Conservation (phyloP, 805 yeast genomes). For the Cyberlindnera mississippiensis region DNA sequence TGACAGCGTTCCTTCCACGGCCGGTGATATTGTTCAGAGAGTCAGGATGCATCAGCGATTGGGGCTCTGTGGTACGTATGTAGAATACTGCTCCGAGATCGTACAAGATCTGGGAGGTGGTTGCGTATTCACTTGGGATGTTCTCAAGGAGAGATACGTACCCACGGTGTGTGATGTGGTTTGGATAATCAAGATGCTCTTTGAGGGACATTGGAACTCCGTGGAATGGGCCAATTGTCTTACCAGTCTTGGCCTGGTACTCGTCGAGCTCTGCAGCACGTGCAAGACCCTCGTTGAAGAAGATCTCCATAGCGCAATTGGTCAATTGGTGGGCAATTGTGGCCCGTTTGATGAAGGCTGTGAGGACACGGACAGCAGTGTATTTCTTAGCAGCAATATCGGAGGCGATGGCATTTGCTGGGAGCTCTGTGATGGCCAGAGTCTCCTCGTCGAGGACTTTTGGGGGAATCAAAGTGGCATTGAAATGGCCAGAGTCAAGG, state of each 20-base stretch:
- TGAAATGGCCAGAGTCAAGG: slow-evolving; percentile 22
- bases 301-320: slow-evolving; percentile 54
- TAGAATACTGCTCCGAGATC: slow-evolving; percentile 47
- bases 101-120: slow-evolving; percentile 36
- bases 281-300: slow-evolving; percentile 55
- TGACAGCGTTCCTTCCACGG: slow-evolving; percentile 52
- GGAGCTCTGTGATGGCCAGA: slow-evolving; percentile 12
- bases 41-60: slow-evolving; percentile 63
- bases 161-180: slow-evolving; percentile 52
- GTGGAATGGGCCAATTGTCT: slow-evolving; percentile 62
- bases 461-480: slow-evolving; percentile 23
- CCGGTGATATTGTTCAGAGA: slow-evolving; percentile 57
- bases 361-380: slow-evolving; percentile 42
- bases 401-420: slow-evolving; percentile 12
- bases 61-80: slow-evolving; percentile 65
- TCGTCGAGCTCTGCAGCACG: slow-evolving; percentile 57
- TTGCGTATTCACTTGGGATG: slow-evolving; percentile 37
- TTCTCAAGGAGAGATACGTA: slow-evolving; percentile 39
- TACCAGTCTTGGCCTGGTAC: slow-evolving; percentile 43
- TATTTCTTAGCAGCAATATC: slow-evolving; percentile 22
- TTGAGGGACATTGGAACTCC: slow-evolving; percentile 69
- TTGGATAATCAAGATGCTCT: slow-evolving; percentile 55
- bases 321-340: slow-evolving; percentile 56
- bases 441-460: slow-evolving; percentile 22
- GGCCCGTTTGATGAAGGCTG: slow-evolving; percentile 52